Base-by-base conservation (phyloP, 2,329 filamentous ascomycete species). In the Blastomyces percursus region DNA sequence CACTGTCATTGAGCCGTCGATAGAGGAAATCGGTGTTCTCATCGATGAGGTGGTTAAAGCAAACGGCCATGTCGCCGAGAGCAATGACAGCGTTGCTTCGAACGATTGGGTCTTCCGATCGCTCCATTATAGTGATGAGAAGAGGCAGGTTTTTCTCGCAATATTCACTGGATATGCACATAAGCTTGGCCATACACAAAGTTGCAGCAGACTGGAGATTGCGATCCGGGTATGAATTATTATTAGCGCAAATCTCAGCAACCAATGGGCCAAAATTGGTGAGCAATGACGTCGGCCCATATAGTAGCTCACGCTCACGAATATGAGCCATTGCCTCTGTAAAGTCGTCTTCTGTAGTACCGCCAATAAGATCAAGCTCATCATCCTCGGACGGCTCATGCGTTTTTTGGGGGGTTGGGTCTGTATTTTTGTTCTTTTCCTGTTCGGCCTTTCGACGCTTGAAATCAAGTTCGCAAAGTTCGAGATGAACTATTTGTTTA, bases 21-120 rank as follows among this genome's bases (percentile, higher is more conserved):
- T 99, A 99, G 51, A 99, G 77, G 79, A 97, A 99, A 73, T 99
- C 94, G 0, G 94, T 99, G 75, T 99, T 97, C 77, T 99, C 95
- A 72, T 99, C 95, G 69, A 99, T 96, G 59, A 99, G 84, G 72
- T 99, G 94, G 72, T 99, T 99, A 82, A 99, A 99, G 82, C 92
- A 96, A 27, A 99, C 94, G 0, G 95, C 95, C 94, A 99, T 99
- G 73, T 99, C 94, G 48, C 94, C 94, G 0, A 99, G 85, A 0
- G 94, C 93, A 69, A 99, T 96, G 21, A 99, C 95, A 11, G 95
- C 90, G 72, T 99, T 99, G 69, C 90, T 96, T 60, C 94, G 87
- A 48, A 96, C 93, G 21, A 92, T 96, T 1, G 95, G 89, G 70
- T 96, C 91, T 40, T 90, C 85, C 1, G 91, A 96, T 38, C 91